Evolutionary conservation across 2,329 filamentous ascomycete species (phyloP), one percentile per base, ranked within the genome.

Genomic region (Trichoderma atroviride): DNA sequence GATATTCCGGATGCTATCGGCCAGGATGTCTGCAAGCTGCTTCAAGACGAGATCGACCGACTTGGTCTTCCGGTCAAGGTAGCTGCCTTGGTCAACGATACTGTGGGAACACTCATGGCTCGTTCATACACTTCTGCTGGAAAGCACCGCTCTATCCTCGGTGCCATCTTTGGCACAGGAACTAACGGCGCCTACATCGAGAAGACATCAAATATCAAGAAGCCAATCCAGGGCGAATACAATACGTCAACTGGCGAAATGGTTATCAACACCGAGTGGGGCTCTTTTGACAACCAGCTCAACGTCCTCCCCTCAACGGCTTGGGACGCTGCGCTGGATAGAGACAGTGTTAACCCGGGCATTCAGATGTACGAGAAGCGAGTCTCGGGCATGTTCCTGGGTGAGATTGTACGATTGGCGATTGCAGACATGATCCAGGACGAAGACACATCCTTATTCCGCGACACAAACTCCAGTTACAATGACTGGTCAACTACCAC

Each of bases 351-450:
- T 74, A 98, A 99, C 80, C 95, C 94, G 0, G 96, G 96, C 31
- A 89, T 97, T 71, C 96, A 99, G 78, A 97, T 98, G 92, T 99
- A 98, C 77, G 96, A 99, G 84, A 99, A 99, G 86, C 92, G 95
- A 59, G 91, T 99, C 19, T 97, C 94, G 0, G 96, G 96, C 79
- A 98, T 99, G 95, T 99, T 98, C 83, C 81, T 99, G 60, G 96
- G 96, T 67, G 96, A 99, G 80, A 94, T 98, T 72, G 86, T 97
- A 68, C 91, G 96, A 67, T 86, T 93, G 56, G 89, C 90, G 19
- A 83, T 97, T 27, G 79, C 96, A 62, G 85, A 89, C 69, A 86
- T 97, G 78, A 83, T 94, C 76, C 86, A 91, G 74, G 86, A 92
- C 74, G 84, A 89, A 33, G 79, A 85, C 0, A 82, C 91, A 7